Base-by-base conservation (phyloP, 179 eudicot genomes). In the Silene noctiflora region DNA sequence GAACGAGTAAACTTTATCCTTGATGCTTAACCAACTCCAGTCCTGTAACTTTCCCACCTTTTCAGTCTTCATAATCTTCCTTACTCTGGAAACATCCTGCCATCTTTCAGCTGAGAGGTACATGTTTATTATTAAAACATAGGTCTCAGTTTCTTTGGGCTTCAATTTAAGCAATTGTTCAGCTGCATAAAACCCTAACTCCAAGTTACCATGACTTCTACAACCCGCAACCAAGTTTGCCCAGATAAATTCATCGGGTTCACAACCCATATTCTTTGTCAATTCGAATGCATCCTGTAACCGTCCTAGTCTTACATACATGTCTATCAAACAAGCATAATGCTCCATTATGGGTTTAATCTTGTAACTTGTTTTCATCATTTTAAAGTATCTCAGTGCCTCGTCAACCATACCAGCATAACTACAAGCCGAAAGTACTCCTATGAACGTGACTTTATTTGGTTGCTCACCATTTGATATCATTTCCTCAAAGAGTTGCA, bases 351-450 rank as follows among this genome's bases (percentile, higher is more conserved):
- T 82, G 0, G 96, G 94, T 74, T 77, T 84, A 59, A 91, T 88
- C 76, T 81, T 87, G 82, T 85, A 91, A 61, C 71, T 82, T 53
- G 69, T 77, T 79, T 86, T 84, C 97, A 91, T 91, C 91, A 86
- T 82, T n/a, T 88, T 80, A 24, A 88, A 88, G 77, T 87, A 88
- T 25, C 74, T 59, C 51, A 87, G 71, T 44, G 88, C 97, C 79
- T 86, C 83, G 25, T 89, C 86, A 8, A 89, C 92, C 85, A 82
- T 67, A 31, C 94, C 94, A 6, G 91, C 88, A 71, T 84, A 89
- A 75, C 97, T 91, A 75, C 94, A 91, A 12, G 97, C 97, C 3
- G 97, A 80, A 69, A 91, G 89, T 22, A 91, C 90, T 10, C 88
- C 92, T 4, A 88, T 87, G 72, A 91, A 89, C 5, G 97, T 89